Evolutionary conservation across 257 asterid species (phyloP).

Genomic region (Jacaranda mimosifolia): DNA sequence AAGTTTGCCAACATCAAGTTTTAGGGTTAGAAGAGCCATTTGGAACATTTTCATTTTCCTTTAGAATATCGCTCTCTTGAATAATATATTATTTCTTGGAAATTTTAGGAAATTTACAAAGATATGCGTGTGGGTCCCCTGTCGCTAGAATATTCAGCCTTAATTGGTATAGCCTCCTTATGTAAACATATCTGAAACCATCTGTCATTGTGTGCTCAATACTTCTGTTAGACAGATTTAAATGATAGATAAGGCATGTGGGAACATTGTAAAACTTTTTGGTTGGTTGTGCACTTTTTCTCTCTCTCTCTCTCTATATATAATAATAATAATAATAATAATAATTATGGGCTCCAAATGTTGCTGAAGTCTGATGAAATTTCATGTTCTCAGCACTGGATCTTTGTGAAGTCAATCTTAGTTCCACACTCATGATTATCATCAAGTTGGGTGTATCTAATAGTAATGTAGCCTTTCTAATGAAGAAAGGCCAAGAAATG

Average conservation of each 20-base stretch:
- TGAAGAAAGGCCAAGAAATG: neutral
- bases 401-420: neutral
- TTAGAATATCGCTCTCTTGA: conserved; percentile 1
- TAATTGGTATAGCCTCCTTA: neutral
- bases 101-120: neutral
- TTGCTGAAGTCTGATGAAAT: neutral
- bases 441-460: neutral
- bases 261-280: neutral
- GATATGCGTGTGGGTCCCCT: neutral
- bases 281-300: neutral
- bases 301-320: neutral
- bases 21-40: neutral
- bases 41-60: conserved; percentile 1
- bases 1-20: conserved; percentile 14
- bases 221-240: neutral
- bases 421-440: neutral
- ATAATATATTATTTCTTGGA: neutral
- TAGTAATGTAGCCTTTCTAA: neutral
- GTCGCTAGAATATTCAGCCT: neutral
- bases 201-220: neutral
- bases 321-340: too few species aligned
- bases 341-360: neutral
- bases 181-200: neutral
- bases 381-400: neutral
- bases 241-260: neutral